A percentile compares a stretch with the other conserved stretches of the same genome.
phyloP scores from a whole-genome alignment of 495 filamentous ascomycete genomes.

The Apiosordaria backusii region DNA sequence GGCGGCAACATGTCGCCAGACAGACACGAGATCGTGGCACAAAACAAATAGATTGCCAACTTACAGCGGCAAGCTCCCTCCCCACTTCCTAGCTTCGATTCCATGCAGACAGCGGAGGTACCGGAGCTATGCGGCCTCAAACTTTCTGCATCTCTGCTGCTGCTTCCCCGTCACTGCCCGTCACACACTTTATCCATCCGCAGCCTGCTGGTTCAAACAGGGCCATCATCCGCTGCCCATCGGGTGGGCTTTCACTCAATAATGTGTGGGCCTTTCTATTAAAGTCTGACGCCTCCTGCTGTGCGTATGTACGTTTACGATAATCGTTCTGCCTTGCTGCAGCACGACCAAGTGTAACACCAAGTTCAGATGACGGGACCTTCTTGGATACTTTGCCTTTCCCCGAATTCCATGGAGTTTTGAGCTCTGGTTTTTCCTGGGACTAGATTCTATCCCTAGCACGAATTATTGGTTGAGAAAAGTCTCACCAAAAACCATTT shows the following conservation, averaged over 20 bases:
- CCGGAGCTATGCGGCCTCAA: background rate
- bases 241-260: background rate
- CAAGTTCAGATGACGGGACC: background rate
- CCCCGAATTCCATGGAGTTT: background rate
- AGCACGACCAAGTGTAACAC: background rate
- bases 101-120: constrained; percentile 1
- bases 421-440: background rate
- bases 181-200: background rate
- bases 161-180: background rate
- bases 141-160: background rate
- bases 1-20: background rate
- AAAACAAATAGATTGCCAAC: background rate
- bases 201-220: background rate
- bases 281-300: constrained; percentile 6
- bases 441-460: background rate
- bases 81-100: constrained; percentile 4
- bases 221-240: background rate
- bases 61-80: background rate
- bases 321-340: background rate
- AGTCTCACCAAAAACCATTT: background rate
- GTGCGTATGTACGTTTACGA: background rate
- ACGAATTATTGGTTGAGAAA: too few relatives aligned
- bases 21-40: constrained; percentile 2
- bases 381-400: background rate
- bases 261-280: constrained; percentile 2